These are phyloP conservation scores for Samsoniella hepiali DNA, from an alignment of 2,329 filamentous ascomycete species.

Conservation along the genomic window DNA sequence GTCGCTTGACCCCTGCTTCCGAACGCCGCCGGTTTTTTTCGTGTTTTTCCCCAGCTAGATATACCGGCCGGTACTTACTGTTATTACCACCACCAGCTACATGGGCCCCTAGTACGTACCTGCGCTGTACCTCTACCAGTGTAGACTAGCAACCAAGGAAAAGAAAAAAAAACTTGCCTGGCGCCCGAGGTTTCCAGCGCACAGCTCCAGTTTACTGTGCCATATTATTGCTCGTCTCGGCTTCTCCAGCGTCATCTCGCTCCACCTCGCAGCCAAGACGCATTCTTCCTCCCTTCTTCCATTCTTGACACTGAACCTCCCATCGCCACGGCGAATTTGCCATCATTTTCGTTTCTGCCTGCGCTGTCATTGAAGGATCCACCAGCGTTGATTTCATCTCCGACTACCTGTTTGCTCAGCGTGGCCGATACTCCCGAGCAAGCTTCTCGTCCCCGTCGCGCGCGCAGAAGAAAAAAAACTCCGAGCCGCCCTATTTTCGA, in stretches of 20 bases:
- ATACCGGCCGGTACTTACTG: background rate
- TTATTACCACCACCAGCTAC: background rate
- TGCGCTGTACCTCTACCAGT: background rate
- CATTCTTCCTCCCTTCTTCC: slow-evolving; percentile 1
- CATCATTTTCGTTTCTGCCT: background rate
- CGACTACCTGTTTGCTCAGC: slow-evolving; percentile 13
- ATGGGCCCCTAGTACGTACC: too few species aligned
- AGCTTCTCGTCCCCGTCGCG: background rate
- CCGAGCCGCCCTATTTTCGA: background rate
- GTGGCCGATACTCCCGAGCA: background rate
- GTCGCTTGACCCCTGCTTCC: slow-evolving; percentile 7
- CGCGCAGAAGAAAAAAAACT: background rate
- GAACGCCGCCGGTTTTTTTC: slow-evolving; percentile 5
- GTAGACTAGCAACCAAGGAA: background rate
- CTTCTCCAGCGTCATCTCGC: slow-evolving; percentile 14
- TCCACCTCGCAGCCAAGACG: slow-evolving; percentile 4
- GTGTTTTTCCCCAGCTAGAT: background rate
- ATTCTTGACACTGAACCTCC: background rate
- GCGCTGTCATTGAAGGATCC: background rate
- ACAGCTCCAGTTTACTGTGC: background rate
- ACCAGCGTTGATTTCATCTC: background rate
- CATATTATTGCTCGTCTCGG: slow-evolving; percentile 4
- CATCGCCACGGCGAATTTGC: background rate
- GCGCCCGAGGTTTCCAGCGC: slow-evolving; percentile 11
- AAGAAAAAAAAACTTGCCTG: slow-evolving; percentile 7